A percentile compares a stretch with the other conserved stretches of the same genome.
phyloP scores from a whole-genome alignment of 2,329 filamentous ascomycete species.

The Bipolaris victoriae region DNA sequence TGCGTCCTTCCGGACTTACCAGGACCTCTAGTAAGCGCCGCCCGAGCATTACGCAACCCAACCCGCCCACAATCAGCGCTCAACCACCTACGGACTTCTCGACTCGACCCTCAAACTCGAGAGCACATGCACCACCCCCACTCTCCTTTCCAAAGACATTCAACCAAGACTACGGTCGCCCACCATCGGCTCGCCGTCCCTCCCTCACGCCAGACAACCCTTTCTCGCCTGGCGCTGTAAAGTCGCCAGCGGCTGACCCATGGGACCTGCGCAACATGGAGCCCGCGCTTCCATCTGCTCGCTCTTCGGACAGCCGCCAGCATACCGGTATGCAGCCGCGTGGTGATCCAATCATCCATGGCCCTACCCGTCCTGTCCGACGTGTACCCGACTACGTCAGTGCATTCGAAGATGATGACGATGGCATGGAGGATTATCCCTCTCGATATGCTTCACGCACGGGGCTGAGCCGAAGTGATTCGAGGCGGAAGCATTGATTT shows the following conservation, averaged over 20 bases:
- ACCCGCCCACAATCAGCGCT: constrained; percentile 23
- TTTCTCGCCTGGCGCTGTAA: neutral
- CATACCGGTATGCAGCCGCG: constrained; percentile 22
- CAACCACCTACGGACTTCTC: constrained; percentile 22
- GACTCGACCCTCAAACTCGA: constrained; percentile 24
- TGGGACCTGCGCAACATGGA: constrained; percentile 36
- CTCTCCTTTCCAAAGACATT: constrained; percentile 28
- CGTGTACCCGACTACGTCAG: constrained; percentile 17
- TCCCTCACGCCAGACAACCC: constrained; percentile 24
- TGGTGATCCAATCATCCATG: constrained; percentile 23
- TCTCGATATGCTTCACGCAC: constrained; percentile 9
- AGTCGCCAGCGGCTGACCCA: constrained; percentile 23
- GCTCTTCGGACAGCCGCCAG: constrained; percentile 14
- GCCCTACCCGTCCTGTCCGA: constrained; percentile 19
- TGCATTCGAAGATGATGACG: constrained; percentile 22
- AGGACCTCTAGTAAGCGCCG: constrained; percentile 29
- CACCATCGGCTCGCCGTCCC: constrained; percentile 30
- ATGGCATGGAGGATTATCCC: constrained; percentile 7
- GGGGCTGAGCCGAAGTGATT: constrained; percentile 8
- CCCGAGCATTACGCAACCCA: constrained; percentile 32
- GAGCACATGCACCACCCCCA: constrained; percentile 25
- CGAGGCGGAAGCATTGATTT: constrained; percentile 14
- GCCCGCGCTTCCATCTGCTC: constrained; percentile 24
- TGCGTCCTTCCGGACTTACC: constrained; percentile 19
- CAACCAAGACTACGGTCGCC: constrained; percentile 20